Evolutionary conservation across 192 early-diverging fungal genomes (phyloP).

Genomic region (Backusella tarrabulga): DNA sequence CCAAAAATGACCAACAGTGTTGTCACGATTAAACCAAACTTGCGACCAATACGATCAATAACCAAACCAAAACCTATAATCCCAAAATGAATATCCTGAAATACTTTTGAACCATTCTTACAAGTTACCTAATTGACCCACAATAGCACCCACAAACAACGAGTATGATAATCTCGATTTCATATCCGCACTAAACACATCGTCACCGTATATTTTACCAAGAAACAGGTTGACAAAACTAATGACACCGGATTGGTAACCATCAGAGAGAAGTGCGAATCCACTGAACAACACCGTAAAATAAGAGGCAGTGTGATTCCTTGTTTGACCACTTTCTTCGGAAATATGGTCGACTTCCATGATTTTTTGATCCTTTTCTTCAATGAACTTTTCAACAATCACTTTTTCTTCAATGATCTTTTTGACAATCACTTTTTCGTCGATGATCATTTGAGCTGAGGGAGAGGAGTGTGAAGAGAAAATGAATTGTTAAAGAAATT

Average conservation of each 20-base stretch:
- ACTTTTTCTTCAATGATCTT: neutral
- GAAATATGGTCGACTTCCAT: neutral
- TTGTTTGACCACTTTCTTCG: neutral
- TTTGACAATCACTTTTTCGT: neutral
- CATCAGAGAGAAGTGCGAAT: slow-evolving; percentile 50
- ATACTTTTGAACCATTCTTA: no score
- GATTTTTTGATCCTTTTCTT: neutral
- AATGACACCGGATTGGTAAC: slow-evolving; percentile 55
- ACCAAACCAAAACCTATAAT: slow-evolving; percentile 41
- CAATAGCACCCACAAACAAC: slow-evolving; percentile 50
- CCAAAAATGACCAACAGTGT: slow-evolving; percentile 50
- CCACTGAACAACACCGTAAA: slow-evolving; percentile 35
- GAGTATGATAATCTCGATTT: slow-evolving; percentile 47
- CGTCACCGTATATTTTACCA: slow-evolving; percentile 40
- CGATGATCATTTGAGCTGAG: neutral
- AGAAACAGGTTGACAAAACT: slow-evolving; percentile 48
- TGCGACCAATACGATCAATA: slow-evolving; percentile 53
- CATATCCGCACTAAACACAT: slow-evolving; percentile 35
- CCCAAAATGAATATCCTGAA: no score
- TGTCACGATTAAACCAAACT: slow-evolving; percentile 47
- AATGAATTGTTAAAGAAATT: neutral
- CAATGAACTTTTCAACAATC: no score
- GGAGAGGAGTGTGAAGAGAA: neutral
- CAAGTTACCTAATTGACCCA: slow-evolving; percentile 46
- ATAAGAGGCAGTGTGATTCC: neutral